Evolutionary conservation across 2,329 filamentous ascomycete species (phyloP), one percentile per base, ranked within the genome.

Genomic region (Xylariaceae sp.): DNA sequence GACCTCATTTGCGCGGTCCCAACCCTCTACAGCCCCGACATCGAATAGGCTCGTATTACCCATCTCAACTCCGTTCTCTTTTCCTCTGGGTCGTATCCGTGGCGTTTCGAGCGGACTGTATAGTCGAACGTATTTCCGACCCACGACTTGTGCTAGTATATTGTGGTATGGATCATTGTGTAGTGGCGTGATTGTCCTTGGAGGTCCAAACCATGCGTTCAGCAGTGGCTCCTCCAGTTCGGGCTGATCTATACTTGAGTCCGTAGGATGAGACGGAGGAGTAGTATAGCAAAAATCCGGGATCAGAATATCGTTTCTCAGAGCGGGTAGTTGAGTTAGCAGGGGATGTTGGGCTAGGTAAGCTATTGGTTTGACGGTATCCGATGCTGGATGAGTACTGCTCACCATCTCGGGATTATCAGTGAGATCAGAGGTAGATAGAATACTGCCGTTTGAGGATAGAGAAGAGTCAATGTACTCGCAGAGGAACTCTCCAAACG

Each of bases 161-260:
- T 97, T 97, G 60, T 96, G 88, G 62, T 96, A 94, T 1, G 87
- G 88, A 57, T 97, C 93, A 2, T 89, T 94, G 63, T 98, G 93
- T 1, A 97, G 71, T 2, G 93, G 93, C 1, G 89, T 95, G 49
- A 95, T 90, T 0, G 93, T 97, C 37, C 81, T 83, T 0, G 81
- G 72, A 0, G 93, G 93, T 0, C 93, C 93, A 49, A 97, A 85
- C 93, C 93, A 98, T 7, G 88, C 89, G 63, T 97, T 95, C 15
- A 94, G 72, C 33, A 86, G 69, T 0, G 88, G 88, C 17, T 79
- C 73, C 6, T 71, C 71, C 11, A 76, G 63, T 29, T 66, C 64
- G 2, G 66, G 61, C 41, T 68, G 64, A 50, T 68, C 50, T 30
- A 62, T 55, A 4, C 56, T 44, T 4, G 58, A 41, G 36, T 64